phyloP scores from a whole-genome alignment of 768 basidiomycete genomes.

The Austroboletus eburneus region DNA sequence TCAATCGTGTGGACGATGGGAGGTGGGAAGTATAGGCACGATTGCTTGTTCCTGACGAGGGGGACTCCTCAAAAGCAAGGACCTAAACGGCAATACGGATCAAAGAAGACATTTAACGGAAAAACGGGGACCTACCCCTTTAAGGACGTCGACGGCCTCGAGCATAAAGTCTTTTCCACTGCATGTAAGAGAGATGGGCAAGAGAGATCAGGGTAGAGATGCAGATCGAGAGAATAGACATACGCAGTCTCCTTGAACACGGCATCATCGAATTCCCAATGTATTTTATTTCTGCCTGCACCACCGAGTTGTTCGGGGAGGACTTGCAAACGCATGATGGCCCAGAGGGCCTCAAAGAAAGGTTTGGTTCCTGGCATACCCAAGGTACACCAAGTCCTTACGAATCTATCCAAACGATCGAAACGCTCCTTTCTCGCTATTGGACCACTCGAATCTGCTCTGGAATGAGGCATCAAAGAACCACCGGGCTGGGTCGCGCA shows the following conservation, averaged over 20 bases:
- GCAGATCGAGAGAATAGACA: slow-evolving; percentile 33
- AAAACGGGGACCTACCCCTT: slow-evolving; percentile 60
- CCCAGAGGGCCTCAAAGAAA: slow-evolving; percentile 67
- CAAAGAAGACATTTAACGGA: slow-evolving; percentile 5
- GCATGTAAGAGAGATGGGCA: slow-evolving; percentile 20
- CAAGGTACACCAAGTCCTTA: slow-evolving; percentile 78
- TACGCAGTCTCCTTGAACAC: slow-evolving; percentile 93
- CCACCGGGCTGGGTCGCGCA: slow-evolving; percentile 75
- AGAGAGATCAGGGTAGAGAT: slow-evolving; percentile 12
- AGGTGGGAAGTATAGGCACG: slow-evolving; percentile 33
- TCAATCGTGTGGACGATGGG: slow-evolving; percentile 44
- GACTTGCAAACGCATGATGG: slow-evolving; percentile 73
- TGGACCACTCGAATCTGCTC: slow-evolving; percentile 59
- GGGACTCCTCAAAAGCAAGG: slow-evolving; percentile 72
- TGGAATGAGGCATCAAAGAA: slow-evolving; percentile 70
- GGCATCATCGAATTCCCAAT: slow-evolving; percentile 93
- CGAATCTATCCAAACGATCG: slow-evolving; percentile 70
- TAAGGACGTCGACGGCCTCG: slow-evolving; percentile 84
- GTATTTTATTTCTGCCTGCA: slow-evolving; percentile 64
- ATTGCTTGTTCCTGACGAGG: slow-evolving; percentile 31
- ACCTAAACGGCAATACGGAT: slow-evolving; percentile 34
- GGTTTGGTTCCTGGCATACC: slow-evolving; percentile 89
- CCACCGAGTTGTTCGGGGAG: slow-evolving; percentile 80
- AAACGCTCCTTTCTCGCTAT: slow-evolving; percentile 74
- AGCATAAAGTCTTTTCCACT: slow-evolving; percentile 95